These are phyloP conservation scores for Phoma sp. DNA, from an alignment of 2,329 filamentous ascomycete species.

Conservation along the genomic window DNA sequence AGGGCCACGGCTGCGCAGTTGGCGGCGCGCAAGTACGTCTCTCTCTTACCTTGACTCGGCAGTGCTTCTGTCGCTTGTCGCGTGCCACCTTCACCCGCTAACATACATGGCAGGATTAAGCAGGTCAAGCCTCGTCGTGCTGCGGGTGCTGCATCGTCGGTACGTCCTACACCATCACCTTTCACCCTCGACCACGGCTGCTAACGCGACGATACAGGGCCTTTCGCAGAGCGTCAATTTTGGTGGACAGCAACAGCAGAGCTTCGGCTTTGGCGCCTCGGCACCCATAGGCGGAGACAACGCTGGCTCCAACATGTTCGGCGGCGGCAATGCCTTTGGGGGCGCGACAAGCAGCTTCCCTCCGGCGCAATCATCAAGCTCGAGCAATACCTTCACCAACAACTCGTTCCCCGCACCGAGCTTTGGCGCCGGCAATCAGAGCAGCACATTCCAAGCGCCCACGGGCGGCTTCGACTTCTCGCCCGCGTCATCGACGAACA, in stretches of 20 bases:
- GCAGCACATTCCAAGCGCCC: slow-evolving; percentile 34
- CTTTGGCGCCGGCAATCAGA: slow-evolving; percentile 33
- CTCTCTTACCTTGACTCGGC: slow-evolving; percentile 9
- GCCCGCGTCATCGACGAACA: slow-evolving; percentile 21
- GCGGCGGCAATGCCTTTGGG: slow-evolving; percentile 23
- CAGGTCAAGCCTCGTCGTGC: slow-evolving; percentile 34
- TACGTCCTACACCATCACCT: slow-evolving; percentile 25
- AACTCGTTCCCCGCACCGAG: slow-evolving; percentile 42
- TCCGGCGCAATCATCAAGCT: slow-evolving; percentile 32
- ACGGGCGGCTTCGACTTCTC: slow-evolving; percentile 38
- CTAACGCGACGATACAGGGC: slow-evolving; percentile 32
- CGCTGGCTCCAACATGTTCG: slow-evolving; percentile 16
- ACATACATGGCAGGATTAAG: slow-evolving; percentile 28
- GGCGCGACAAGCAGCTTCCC: slow-evolving; percentile 42
- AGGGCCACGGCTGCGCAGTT: slow-evolving; percentile 62
- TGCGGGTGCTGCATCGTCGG: slow-evolving; percentile 28
- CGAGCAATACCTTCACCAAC: slow-evolving; percentile 35
- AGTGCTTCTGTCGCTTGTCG: slow-evolving; percentile 3
- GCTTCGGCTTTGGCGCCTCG: slow-evolving; percentile 35
- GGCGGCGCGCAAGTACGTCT: slow-evolving; percentile 62
- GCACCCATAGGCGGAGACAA: slow-evolving; percentile 25
- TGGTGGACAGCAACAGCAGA: slow-evolving; percentile 22
- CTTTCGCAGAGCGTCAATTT: slow-evolving; percentile 32
- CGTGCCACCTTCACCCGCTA: too few relatives aligned
- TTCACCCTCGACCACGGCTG: slow-evolving; percentile 2